Evolutionary conservation across 768 basidiomycete species (phyloP), one percentile per base, ranked within the genome.

Genomic region (Phlebiopsis flavidoalba): DNA sequence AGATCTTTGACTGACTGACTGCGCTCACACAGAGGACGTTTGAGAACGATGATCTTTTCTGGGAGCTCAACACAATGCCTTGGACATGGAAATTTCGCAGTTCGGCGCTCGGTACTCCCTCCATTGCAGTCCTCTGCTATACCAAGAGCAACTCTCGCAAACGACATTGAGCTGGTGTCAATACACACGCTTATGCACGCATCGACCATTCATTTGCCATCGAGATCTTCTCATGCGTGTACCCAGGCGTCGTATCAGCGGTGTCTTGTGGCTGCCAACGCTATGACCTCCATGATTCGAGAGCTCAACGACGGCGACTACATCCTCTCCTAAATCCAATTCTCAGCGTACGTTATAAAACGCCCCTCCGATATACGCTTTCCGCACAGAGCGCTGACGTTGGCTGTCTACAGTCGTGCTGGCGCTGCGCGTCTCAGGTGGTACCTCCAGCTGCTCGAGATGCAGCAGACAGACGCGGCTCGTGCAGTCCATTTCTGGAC

Each of bases 251-350:
- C 73, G n/a, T 72, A 70, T 59, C 67, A 74, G 58, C 76, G 77
- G 60, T 75, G 78, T 35, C 67, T 79, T 12, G 73, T 74, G 63
- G 77, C 81, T 0, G 80, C 77, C 2, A 76, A 76, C 60, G 71
- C 77, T 5, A 69, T 83, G 8, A 72, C 79, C 19, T 69, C 73
- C 26, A 73, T 83, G 21, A 75, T 85, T 31, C 75, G 76, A 24
- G 75, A 80, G 45, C 73, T 85, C 19, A 70, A 67, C 53, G 80
- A 81, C 31, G 74, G 70, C 6, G 84, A 85, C 65, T 85, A 82
- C 66, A 74, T n/a, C 76, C 58, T 79, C n/a, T 75, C 61, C 69
- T 85, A 17, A 83, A 85, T 71, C 83, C 84, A 5, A 77, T 81
- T 45, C 71, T 83, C 21, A 75, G 78, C 43, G 84, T 84, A 64